Percentiles rank a stretch among this genome's conserved stretches.
phyloP scores from a whole-genome alignment of 106 monocot genomes.

The Phalaenopsis equestris region DNA sequence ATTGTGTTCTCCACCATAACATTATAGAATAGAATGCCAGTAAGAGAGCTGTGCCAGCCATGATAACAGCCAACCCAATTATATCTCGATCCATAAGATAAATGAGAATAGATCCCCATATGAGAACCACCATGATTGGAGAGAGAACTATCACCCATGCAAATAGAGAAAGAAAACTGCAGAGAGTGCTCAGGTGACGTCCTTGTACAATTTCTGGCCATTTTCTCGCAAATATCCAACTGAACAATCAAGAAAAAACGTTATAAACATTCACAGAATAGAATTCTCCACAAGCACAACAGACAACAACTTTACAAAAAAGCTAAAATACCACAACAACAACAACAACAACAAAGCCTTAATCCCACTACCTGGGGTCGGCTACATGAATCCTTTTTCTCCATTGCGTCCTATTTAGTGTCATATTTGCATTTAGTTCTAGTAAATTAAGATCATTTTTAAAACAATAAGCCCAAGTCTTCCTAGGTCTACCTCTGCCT shows the following conservation, averaged over 20 bases:
- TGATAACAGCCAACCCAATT: slow-evolving; percentile 84
- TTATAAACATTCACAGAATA: background rate
- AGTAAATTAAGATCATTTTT: too few species aligned
- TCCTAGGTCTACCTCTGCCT: too few species aligned
- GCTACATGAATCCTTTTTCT: too few species aligned
- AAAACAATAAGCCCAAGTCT: too few species aligned
- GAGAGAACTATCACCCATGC: slow-evolving; percentile 76
- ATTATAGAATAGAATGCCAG: slow-evolving; percentile 96
- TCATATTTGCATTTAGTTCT: too few species aligned
- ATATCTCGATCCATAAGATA: slow-evolving; percentile 57
- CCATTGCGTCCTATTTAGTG: too few species aligned
- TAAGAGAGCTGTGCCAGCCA: slow-evolving; percentile 81
- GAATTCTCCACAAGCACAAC: background rate
- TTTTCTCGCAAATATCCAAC: slow-evolving; percentile 99
- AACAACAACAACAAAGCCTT: too few species aligned
- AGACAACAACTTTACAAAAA: background rate
- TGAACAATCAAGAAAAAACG: slow-evolving; percentile 21
- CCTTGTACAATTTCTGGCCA: slow-evolving; percentile 87
- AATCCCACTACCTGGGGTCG: too few species aligned
- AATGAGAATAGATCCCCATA: slow-evolving; percentile 78
- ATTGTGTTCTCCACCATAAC: slow-evolving; percentile 99
- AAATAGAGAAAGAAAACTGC: slow-evolving; percentile 49
- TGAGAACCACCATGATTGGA: slow-evolving; percentile 48
- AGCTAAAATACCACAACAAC: background rate
- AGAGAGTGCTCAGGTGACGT: slow-evolving; percentile 46